A percentile compares a stretch with the other conserved stretches of the same genome.
Conservation (phyloP, 164 flowering plant genomes). For the Liquidambar formosana region DNA sequence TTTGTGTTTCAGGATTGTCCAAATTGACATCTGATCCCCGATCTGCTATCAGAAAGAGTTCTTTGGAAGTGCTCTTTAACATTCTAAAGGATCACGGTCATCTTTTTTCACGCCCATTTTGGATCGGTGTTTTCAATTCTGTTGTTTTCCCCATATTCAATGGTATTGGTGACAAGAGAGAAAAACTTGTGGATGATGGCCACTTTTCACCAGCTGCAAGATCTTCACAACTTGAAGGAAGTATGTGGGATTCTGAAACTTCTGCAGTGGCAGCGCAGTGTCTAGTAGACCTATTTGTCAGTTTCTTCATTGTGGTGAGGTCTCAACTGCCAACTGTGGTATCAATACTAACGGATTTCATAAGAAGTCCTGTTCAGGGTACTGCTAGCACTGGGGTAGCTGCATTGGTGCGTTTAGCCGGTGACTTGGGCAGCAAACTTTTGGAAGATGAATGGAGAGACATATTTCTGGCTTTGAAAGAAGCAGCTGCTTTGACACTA, state of each 20-base stretch:
- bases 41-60: constrained; percentile 80
- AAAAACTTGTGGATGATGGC: constrained; percentile 26
- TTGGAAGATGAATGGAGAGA: constrained; percentile 82
- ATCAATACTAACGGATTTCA: constrained; percentile 58
- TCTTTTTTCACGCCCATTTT: constrained; percentile 76
- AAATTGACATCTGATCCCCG: constrained; percentile 88
- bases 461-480: constrained; percentile 65
- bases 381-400: constrained; percentile 77
- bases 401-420: constrained; percentile 64
- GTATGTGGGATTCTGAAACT: constrained; percentile 80
- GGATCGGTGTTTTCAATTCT: constrained; percentile 63
- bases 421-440: constrained; percentile 57
- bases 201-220: constrained; percentile 25
- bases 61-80: constrained; percentile 94
- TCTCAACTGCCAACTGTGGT: constrained; percentile 63
- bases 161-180: constrained; percentile 30
- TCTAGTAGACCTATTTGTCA: constrained; percentile 73
- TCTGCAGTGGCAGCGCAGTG: constrained; percentile 68
- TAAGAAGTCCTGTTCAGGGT: constrained; percentile 62
- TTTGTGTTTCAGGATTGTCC: constrained; percentile 74
- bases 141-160: constrained; percentile 74
- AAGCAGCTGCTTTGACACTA: constrained; percentile 57
- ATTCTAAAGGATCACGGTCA: constrained; percentile 97
- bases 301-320: constrained; percentile 61
- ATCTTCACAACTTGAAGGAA: constrained; percentile 41